These are phyloP conservation scores for Yamadazyma trypodendri DNA, from an alignment of 1,139 yeast species.

Conservation along the genomic window DNA sequence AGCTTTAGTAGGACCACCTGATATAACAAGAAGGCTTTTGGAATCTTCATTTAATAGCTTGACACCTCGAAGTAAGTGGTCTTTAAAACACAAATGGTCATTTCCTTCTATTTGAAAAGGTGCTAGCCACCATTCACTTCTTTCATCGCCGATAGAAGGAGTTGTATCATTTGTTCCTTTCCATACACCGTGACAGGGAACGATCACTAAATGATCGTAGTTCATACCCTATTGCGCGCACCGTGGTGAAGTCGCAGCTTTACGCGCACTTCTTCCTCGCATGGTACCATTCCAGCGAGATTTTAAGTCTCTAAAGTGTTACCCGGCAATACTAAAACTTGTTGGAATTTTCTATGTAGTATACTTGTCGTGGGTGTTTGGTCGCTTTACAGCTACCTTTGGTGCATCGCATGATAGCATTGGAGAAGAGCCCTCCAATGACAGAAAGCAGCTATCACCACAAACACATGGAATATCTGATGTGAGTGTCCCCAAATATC, in stretches of 20 bases:
- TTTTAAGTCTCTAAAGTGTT: too few species aligned
- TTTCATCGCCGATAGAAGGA: conserved; percentile 31
- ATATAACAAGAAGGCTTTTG: conserved; percentile 44
- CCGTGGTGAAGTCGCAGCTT: too few species aligned
- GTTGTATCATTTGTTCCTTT: conserved; percentile 24
- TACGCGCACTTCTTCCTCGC: background rate
- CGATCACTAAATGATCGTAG: conserved; percentile 39
- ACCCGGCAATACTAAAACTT: too few species aligned
- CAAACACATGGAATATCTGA: conserved; percentile 81
- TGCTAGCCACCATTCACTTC: conserved; percentile 63
- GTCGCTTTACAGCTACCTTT: background rate
- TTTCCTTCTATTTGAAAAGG: conserved; percentile 67
- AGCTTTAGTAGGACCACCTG: conserved; percentile 73
- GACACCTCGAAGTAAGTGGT: conserved; percentile 52
- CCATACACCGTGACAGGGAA: conserved; percentile 76
- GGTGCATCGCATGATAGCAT: conserved; percentile 52
- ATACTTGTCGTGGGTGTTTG: background rate
- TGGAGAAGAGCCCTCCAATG: conserved; percentile 69
- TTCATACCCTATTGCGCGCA: conserved; percentile 1
- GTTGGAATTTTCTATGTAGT: background rate
- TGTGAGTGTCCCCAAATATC: conserved; percentile 84
- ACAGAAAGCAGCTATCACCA: conserved; percentile 75
- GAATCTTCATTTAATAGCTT: conserved; percentile 28
- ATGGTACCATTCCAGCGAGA: background rate
- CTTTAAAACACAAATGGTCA: conserved; percentile 65